Evolutionary conservation across 106 monocot genomes (phyloP).

Genomic region (Dioscorea zingiberensis): DNA sequence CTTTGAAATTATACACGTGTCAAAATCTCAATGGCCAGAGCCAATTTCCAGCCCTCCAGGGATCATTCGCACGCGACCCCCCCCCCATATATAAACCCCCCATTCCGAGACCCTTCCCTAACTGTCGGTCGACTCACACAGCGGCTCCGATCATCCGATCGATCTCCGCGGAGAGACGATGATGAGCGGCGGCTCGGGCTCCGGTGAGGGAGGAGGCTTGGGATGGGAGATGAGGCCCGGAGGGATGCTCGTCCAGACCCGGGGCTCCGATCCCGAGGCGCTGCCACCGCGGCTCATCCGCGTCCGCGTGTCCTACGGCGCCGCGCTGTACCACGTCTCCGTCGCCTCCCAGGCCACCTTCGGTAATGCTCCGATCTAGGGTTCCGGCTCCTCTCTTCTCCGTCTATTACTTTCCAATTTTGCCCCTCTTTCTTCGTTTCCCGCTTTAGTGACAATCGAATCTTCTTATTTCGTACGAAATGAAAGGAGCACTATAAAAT

Average conservation of each 20-base stretch:
- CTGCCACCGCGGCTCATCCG: constrained; percentile 7
- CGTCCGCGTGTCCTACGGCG: constrained; percentile 43
- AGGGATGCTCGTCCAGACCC: constrained; percentile 6
- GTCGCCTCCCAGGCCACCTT: constrained; percentile 55
- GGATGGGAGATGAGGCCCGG: constrained; percentile 3
- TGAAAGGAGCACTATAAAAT: neutral
- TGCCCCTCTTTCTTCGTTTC: neutral
- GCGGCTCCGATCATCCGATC: too few species aligned
- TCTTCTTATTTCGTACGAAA: neutral
- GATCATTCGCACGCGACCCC: neutral
- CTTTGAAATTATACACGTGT: neutral
- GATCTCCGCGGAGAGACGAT: neutral
- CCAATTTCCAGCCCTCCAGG: neutral
- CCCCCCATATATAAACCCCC: neutral
- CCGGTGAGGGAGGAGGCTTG: neutral
- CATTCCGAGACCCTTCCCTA: neutral
- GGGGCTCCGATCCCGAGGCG: neutral
- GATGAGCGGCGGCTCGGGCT: neutral
- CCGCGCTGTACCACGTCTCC: constrained; percentile 36
- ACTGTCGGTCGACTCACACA: too few species aligned
- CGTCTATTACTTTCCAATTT: neutral
- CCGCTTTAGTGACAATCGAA: too few species aligned
- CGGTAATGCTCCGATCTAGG: constrained; percentile 27
- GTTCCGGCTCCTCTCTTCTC: neutral
- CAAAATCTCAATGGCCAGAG: neutral